A percentile compares a stretch with the other conserved stretches of the same genome.
Evolutionary conservation across 2,329 filamentous ascomycete species (phyloP).

Genomic region (Elsinoe australis): DNA sequence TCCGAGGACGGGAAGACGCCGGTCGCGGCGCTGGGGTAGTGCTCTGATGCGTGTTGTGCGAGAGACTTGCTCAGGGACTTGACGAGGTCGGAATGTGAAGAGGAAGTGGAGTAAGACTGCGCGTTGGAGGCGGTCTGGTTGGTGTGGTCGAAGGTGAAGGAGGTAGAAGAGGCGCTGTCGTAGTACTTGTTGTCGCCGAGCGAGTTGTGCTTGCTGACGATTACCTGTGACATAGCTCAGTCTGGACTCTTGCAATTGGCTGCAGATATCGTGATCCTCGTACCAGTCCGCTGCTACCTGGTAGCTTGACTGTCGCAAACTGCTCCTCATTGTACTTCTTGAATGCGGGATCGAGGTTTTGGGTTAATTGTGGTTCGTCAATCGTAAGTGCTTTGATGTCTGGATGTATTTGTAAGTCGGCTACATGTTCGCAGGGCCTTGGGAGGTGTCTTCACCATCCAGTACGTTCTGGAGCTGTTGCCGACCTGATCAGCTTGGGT

Average conservation of each 20-base stretch:
- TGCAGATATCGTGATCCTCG: neutral
- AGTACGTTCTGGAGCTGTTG: slow-evolving; percentile 76
- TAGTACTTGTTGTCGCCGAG: slow-evolving; percentile 78
- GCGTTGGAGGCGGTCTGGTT: slow-evolving; percentile 78
- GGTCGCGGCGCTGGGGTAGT: slow-evolving; percentile 74
- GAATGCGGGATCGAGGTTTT: slow-evolving; percentile 73
- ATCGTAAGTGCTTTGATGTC: slow-evolving; percentile 84
- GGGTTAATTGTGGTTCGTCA: slow-evolving; percentile 58
- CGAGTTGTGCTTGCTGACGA: slow-evolving; percentile 80
- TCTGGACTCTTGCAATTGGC: slow-evolving; percentile 16
- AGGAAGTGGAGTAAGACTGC: slow-evolving; percentile 72
- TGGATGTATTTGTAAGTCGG: slow-evolving; percentile 33
- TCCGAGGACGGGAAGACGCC: slow-evolving; percentile 75
- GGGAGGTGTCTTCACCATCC: slow-evolving; percentile 55
- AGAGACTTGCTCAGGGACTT: slow-evolving; percentile 79
- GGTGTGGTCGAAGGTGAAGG: slow-evolving; percentile 79
- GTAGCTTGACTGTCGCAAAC: slow-evolving; percentile 79
- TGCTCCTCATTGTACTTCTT: slow-evolving; percentile 96
- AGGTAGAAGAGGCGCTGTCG: slow-evolving; percentile 79
- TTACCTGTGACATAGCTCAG: slow-evolving; percentile 41
- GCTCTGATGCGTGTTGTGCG: slow-evolving; percentile 69
- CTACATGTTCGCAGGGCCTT: slow-evolving; percentile 4
- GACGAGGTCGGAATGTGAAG: slow-evolving; percentile 66
- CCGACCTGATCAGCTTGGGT: slow-evolving; percentile 27
- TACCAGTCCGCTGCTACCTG: slow-evolving; percentile 73